Base-by-base conservation (phyloP, 441 rosid genomes). In the Pelargonium fulgidum region DNA sequence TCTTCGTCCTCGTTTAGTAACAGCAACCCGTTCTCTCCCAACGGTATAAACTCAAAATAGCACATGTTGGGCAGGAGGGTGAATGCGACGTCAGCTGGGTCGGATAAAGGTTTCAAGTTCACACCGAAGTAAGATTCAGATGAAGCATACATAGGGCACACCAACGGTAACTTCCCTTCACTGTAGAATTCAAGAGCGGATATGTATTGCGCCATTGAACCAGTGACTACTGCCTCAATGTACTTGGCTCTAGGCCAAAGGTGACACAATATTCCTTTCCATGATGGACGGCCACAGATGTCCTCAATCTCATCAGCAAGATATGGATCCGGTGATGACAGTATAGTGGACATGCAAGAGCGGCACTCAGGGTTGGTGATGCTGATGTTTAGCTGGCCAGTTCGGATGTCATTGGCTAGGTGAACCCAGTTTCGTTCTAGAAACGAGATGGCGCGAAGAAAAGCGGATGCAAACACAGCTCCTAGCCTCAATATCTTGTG, bases 111-210 rank as follows among this genome's bases (percentile, higher is more conserved):
- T 58, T 80, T 85, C 85, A 92, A 72, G 84, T 92, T 92, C 78
- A 92, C 87, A 7, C 98, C 98, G 56, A 92, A 85, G 79, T 90
- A 92, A 71, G 91, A 86, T 82, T 92, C 98, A 1, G 98, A 92
- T 33, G 98, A 90, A 71, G 98, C 98, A 73, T 92, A 92, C 98
- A 92, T 92, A 12, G 96, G 81, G 72, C 90, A 87, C 45, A 86
- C 92, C 83, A 89, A 73, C 5, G 95, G 95, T 78, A 90, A 70
- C 84, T 86, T 90, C 64, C 86, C 86, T 7, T 75, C 89, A 67
- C 93, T 85, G 48, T 85, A 87, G 67, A 83, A 83, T 61, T 87
- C 80, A 1, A 92, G 86, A 10, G 93, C 80, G 7, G 96, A 88
- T 78, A 92, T 77, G 78, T 90, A 92, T 3, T 92, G 98, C 14